Percentiles rank a stretch among this genome's conserved stretches.
These are phyloP conservation scores for Stachybotrys echinatus DNA, from an alignment of 2,329 filamentous ascomycete genomes.

Conservation along the genomic window DNA sequence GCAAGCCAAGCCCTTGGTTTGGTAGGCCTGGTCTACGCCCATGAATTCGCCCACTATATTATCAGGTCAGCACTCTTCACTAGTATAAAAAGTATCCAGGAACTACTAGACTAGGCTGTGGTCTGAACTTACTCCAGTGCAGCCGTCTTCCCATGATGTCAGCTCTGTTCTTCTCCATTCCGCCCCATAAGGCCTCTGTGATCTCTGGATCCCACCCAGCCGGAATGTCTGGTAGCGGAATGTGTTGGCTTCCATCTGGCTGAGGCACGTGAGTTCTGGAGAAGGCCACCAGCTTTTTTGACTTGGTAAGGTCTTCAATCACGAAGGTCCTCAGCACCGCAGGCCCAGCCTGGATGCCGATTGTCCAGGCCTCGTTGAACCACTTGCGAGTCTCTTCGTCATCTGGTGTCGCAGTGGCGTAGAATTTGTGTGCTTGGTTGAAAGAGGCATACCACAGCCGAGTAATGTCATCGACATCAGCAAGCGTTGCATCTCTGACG, in stretches of 20 bases:
- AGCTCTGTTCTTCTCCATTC: not conserved
- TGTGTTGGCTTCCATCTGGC: conserved; percentile 1
- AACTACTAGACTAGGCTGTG: too few species aligned
- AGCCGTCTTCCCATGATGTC: not conserved
- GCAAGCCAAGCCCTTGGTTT: not conserved
- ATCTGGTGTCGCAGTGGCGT: not conserved
- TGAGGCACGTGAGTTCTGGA: not conserved
- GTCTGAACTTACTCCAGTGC: not conserved
- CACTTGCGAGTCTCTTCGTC: not conserved
- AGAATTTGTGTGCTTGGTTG: conserved; percentile 1
- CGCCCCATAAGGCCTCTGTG: not conserved
- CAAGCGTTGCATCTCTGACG: not conserved
- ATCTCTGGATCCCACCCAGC: not conserved
- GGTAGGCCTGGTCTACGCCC: not conserved
- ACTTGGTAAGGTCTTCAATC: not conserved
- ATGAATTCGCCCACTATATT: conserved; percentile 1
- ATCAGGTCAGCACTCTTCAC: not conserved
- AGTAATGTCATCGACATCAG: conserved; percentile 1
- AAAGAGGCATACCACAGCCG: conserved; percentile 3
- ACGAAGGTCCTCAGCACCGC: not conserved
- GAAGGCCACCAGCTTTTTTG: not conserved
- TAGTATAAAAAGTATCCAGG: not conserved
- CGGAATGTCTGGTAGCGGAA: not conserved
- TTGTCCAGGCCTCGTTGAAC: not conserved
- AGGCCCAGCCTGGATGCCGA: conserved; percentile 4